These are phyloP conservation scores for Curvularia verruculosa DNA, from an alignment of 2,329 filamentous ascomycete genomes.

Conservation along the genomic window DNA sequence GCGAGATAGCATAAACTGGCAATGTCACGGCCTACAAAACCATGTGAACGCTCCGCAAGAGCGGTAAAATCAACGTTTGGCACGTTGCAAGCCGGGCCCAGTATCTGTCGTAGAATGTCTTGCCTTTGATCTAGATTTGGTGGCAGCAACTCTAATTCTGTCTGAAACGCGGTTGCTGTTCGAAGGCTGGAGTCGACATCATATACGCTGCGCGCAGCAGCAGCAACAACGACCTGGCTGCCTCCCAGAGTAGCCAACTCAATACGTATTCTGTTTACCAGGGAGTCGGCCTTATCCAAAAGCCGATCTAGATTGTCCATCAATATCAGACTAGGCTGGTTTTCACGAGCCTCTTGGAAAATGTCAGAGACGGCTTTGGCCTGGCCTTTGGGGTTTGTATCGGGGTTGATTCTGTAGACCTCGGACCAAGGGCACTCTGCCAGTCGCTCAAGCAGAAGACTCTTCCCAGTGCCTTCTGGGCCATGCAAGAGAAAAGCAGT, in stretches of 20 bases:
- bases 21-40: conserved; percentile 82
- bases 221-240: conserved; percentile 72
- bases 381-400: conserved; percentile 51
- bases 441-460: conserved; percentile 71
- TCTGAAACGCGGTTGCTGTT: conserved; percentile 67
- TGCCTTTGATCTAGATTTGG: conserved; percentile 73
- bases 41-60: conserved; percentile 79
- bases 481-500: conserved; percentile 77
- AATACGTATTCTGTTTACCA: conserved; percentile 30
- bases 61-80: conserved; percentile 56
- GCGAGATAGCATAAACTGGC: conserved; percentile 66
- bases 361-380: conserved; percentile 66
- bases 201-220: conserved; percentile 73
- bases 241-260: conserved; percentile 59
- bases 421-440: conserved; percentile 70
- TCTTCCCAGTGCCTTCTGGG: conserved; percentile 84
- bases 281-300: conserved; percentile 39
- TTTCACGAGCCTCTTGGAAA: conserved; percentile 71
- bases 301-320: conserved; percentile 79
- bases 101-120: conserved; percentile 68
- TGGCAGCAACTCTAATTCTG: conserved; percentile 75
- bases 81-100: conserved; percentile 56
- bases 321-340: conserved; percentile 77
- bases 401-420: conserved; percentile 65
- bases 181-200: conserved; percentile 74